phyloP scores from a whole-genome alignment of 1,139 yeast species.

The Zygosaccharomyces pseudobailii region DNA sequence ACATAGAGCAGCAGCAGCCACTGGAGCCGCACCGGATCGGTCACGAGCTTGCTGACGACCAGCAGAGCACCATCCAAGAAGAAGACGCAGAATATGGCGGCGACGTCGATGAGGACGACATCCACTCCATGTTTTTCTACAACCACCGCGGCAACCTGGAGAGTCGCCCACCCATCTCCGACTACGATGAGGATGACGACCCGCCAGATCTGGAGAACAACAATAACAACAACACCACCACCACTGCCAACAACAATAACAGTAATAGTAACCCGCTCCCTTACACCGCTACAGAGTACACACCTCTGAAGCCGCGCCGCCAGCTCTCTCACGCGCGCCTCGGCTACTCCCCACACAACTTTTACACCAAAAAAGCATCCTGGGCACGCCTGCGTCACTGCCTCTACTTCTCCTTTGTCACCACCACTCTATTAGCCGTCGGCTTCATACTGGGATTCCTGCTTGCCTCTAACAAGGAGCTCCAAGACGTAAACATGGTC shows the following conservation, averaged over 20 bases:
- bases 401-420: constrained; percentile 52
- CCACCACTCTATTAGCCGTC: constrained; percentile 50
- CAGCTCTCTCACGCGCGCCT: constrained; percentile 25
- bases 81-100: constrained; percentile 15
- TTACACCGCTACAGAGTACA: constrained; percentile 10
- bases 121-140: constrained; percentile 33
- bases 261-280: background rate
- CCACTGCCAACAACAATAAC: constrained; percentile 2
- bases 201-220: constrained; percentile 9
- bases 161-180: constrained; percentile 30
- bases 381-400: constrained; percentile 42
- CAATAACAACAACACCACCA: background rate
- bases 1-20: constrained; percentile 40
- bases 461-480: constrained; percentile 81
- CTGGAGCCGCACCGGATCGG: constrained; percentile 7
- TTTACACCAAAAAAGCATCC: constrained; percentile 35
- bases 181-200: constrained; percentile 28
- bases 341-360: constrained; percentile 59
- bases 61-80: constrained; percentile 13
- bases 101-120: constrained; percentile 28
- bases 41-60: constrained; percentile 13
- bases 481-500: constrained; percentile 58
- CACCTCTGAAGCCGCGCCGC: constrained; percentile 12
- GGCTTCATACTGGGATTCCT: constrained; percentile 83
- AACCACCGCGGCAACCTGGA: constrained; percentile 28